Conservation (phyloP, 208 protist species). For the Trypanosoma lewisi region DNA sequence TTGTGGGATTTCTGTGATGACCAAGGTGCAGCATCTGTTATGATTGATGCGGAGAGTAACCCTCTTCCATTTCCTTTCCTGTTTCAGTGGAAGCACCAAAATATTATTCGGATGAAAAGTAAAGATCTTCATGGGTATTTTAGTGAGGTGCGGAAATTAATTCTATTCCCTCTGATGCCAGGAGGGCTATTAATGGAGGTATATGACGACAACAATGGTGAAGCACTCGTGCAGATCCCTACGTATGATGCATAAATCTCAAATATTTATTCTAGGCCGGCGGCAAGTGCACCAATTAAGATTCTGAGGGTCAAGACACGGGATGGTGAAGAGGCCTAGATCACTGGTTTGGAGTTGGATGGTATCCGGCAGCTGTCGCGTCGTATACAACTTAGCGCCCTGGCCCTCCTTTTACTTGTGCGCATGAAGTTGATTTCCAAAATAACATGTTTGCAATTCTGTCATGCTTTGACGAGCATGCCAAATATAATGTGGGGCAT, state of each 20-base stretch:
- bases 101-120: neutral
- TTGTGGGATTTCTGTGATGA: neutral
- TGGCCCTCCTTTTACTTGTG: constrained; percentile 1
- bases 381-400: constrained; percentile 5
- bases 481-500: neutral
- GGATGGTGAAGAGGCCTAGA: neutral
- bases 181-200: constrained; percentile 1
- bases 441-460: constrained; percentile 1
- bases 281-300: neutral
- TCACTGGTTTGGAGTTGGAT: neutral
- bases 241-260: neutral
- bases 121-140: constrained; percentile 2
- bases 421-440: neutral
- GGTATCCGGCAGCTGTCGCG: neutral
- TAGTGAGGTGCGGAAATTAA: neutral
- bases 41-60: neutral
- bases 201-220: neutral
- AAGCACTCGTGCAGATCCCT: neutral
- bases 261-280: neutral
- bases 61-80: neutral
- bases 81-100: neutral
- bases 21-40: no score
- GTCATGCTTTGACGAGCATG: neutral
- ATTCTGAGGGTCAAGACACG: neutral
- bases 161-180: neutral